A percentile compares a stretch with the other conserved stretches of the same genome.
Evolutionary conservation across 2,329 filamentous ascomycete genomes (phyloP).

Genomic region (Cryoendolithus antarcticus): DNA sequence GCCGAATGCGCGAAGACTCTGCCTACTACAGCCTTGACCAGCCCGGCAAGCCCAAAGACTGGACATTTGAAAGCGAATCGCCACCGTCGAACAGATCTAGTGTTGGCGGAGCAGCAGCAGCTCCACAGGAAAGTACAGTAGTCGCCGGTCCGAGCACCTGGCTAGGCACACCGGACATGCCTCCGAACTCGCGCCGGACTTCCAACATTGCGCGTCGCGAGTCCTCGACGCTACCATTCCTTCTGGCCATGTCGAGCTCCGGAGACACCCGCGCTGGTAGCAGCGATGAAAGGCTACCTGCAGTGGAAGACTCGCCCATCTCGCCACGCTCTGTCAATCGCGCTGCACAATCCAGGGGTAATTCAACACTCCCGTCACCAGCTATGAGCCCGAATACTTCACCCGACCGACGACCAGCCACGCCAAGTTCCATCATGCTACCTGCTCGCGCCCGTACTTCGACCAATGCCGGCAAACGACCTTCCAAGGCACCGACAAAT

Average conservation of each 20-base stretch:
- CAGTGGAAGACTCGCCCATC: too few species aligned
- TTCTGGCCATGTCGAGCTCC: conserved; percentile 10
- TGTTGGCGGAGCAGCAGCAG: conserved; percentile 6
- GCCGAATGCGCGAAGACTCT: conserved; percentile 11
- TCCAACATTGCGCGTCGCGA: conserved; percentile 10
- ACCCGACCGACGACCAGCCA: background rate
- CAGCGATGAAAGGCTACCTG: background rate
- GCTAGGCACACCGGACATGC: too few species aligned
- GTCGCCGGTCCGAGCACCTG: too few species aligned
- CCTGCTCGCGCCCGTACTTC: background rate
- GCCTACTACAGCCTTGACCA: conserved; percentile 9
- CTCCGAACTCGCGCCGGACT: conserved; percentile 1
- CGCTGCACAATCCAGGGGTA: conserved; percentile 1
- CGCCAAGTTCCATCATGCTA: conserved; percentile 2
- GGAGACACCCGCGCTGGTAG: conserved; percentile 8
- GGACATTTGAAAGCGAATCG: conserved; percentile 14
- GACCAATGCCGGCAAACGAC: background rate
- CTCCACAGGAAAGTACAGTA: too few species aligned
- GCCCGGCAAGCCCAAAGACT: conserved; percentile 8
- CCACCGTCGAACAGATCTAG: conserved; percentile 7
- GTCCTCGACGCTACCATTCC: conserved; percentile 15
- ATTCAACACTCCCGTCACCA: conserved; percentile 3
- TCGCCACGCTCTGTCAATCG: too few species aligned
- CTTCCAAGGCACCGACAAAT: background rate
- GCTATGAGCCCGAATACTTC: background rate